These are phyloP conservation scores for Microcera coccophila DNA, from an alignment of 2,329 filamentous ascomycete species.

Conservation along the genomic window DNA sequence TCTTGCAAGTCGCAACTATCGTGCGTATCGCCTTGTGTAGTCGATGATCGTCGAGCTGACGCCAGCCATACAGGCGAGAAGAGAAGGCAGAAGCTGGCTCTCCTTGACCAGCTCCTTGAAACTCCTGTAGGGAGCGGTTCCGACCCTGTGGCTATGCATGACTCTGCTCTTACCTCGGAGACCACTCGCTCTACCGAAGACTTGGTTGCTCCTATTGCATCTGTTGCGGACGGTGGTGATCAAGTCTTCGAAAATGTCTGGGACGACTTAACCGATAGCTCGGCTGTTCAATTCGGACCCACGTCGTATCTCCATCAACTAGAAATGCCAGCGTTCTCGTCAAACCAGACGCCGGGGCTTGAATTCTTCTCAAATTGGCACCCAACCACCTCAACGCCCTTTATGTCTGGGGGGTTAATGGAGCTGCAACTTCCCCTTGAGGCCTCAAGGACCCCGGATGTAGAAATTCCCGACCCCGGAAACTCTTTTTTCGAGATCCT, in stretches of 20 bases:
- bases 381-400: not conserved
- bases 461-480: conserved; percentile 1
- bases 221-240: not conserved
- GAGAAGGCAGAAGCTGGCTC: conserved; percentile 40
- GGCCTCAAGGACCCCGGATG: not conserved
- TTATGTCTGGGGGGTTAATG: not conserved
- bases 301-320: no score
- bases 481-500: conserved; percentile 14
- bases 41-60: no score
- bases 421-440: not conserved
- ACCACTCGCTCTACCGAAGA: not conserved
- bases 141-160: not conserved
- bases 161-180: not conserved
- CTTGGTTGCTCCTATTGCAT: not conserved
- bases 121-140: conserved; percentile 7
- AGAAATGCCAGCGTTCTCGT: no score
- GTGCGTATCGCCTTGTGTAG: conserved; percentile 23
- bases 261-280: not conserved
- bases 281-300: not conserved
- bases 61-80: conserved; percentile 35
- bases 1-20: conserved; percentile 27
- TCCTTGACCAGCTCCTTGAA: conserved; percentile 37
- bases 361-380: not conserved
- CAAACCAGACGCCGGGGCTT: not conserved
- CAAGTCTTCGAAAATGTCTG: not conserved